Percentiles rank a stretch among this genome's conserved stretches.
Conservation (phyloP, 805 yeast genomes). For the Myxozyma lipomycoides region DNA sequence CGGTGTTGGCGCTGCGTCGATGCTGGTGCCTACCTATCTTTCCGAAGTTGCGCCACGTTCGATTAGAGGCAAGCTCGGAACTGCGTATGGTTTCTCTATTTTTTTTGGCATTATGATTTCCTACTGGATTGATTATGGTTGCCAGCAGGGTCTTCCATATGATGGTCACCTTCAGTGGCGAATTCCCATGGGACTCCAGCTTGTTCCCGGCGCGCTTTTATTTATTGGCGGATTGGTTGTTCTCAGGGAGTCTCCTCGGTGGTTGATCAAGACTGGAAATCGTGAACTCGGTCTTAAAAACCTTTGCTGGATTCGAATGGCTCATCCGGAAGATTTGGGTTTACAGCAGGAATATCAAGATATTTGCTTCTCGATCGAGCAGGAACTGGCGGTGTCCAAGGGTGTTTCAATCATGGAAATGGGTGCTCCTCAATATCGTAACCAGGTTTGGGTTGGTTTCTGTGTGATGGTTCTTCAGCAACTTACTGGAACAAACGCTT, state of each 20-base stretch:
- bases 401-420: slow-evolving; percentile 18
- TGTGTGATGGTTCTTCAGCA: slow-evolving; percentile 28
- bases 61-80: slow-evolving; percentile 53
- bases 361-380: slow-evolving; percentile 17
- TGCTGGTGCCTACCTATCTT: slow-evolving; percentile 57
- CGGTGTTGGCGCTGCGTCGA: slow-evolving; percentile 70
- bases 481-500: slow-evolving; percentile 45
- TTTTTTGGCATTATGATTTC: slow-evolving; percentile 48
- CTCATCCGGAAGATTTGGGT: slow-evolving; percentile 42
- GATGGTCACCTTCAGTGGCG: slow-evolving; percentile 47
- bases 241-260: slow-evolving; percentile 63
- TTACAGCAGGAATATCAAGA: slow-evolving; percentile 41
- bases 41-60: slow-evolving; percentile 46
- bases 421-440: slow-evolving; percentile 9
- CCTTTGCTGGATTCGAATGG: slow-evolving; percentile 41
- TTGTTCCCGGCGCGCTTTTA: slow-evolving; percentile 36
- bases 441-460: slow-evolving; percentile 19
- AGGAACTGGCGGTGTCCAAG: slow-evolving; percentile 14
- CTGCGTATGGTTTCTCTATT: slow-evolving; percentile 52
- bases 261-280: slow-evolving; percentile 53
- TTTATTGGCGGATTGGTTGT: slow-evolving; percentile 48
- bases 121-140: slow-evolving; percentile 51
- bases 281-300: slow-evolving; percentile 52
- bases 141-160: slow-evolving; percentile 46
- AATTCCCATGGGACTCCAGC: slow-evolving; percentile 33